Percentiles rank a stretch among this genome's conserved stretches.
phyloP scores from a whole-genome alignment of 1,139 yeast species.

The Pichia sp. region DNA sequence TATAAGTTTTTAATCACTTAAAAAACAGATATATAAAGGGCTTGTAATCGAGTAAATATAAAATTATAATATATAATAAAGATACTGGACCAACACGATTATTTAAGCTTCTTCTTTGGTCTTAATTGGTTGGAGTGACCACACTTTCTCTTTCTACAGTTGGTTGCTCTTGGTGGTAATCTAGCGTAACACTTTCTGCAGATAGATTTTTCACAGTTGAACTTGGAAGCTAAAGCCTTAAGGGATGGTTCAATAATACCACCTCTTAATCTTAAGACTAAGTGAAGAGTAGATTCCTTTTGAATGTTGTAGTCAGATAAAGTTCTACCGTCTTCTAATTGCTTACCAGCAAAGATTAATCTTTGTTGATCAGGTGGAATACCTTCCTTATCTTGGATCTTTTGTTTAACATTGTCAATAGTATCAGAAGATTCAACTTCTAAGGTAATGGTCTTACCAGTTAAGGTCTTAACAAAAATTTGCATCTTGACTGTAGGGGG shows the following conservation, averaged over 20 bases:
- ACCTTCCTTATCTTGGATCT: conserved; percentile 93
- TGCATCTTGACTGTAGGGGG: conserved; percentile 35
- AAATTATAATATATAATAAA: too few relatives aligned
- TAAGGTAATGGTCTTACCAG: conserved; percentile 87
- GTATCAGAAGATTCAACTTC: conserved; percentile 95
- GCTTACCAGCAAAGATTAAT: conserved; percentile 90
- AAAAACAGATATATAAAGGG: too few relatives aligned
- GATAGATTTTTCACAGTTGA: conserved; percentile 98
- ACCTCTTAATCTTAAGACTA: conserved; percentile 89
- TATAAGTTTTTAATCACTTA: too few relatives aligned
- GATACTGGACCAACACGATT: conserved; percentile 20
- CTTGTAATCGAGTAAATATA: too few relatives aligned
- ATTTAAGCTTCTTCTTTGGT: conserved; percentile 99
- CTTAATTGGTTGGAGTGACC: conserved; percentile 99
- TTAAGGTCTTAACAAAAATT: conserved; percentile 81
- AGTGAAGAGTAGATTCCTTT: conserved; percentile 85
- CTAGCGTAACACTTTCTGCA: conserved; percentile 99
- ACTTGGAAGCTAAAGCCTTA: conserved; percentile 98
- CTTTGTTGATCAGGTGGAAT: conserved; percentile 95
- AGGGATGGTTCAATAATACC: conserved; percentile 99
- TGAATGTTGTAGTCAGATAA: conserved; percentile 91
- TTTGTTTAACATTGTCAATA: conserved; percentile 88
- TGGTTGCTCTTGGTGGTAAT: conserved; percentile 99
- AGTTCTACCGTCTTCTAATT: conserved; percentile 90
- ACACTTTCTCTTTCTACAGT: conserved; percentile 99